Percentiles rank a stretch among this genome's conserved stretches.
phyloP scores from a whole-genome alignment of 1,284 basidiomycete species.

The Paramarasmius palmivorus region DNA sequence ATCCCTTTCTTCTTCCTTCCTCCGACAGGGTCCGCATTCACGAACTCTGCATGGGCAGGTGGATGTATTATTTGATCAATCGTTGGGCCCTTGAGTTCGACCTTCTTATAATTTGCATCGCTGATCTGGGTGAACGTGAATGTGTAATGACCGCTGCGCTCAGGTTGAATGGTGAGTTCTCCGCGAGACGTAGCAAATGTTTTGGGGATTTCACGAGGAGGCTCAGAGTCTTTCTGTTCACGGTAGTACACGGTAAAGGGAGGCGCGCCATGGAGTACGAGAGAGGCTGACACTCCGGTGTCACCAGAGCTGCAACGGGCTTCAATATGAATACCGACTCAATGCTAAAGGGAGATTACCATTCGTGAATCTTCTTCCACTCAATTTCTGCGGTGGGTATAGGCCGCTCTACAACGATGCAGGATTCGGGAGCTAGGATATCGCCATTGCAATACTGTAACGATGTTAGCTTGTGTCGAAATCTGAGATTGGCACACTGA shows the following conservation, averaged over 20 bases:
- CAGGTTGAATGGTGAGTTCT: slow-evolving; percentile 86
- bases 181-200: slow-evolving; percentile 75
- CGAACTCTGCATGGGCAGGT: slow-evolving; percentile 78
- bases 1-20: slow-evolving; percentile 53
- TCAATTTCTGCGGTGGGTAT: slow-evolving; percentile 81
- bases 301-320: slow-evolving; percentile 79
- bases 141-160: slow-evolving; percentile 86
- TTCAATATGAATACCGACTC: slow-evolving; percentile 8
- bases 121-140: slow-evolving; percentile 83
- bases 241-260: slow-evolving; percentile 87
- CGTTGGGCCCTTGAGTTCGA: slow-evolving; percentile 69
- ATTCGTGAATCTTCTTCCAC: slow-evolving; percentile 91
- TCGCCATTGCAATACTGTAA: slow-evolving; percentile 72
- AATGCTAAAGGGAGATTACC: slow-evolving; percentile 42
- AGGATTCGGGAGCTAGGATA: slow-evolving; percentile 79
- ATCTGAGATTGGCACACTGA: slow-evolving; percentile 24
- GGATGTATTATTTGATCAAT: slow-evolving; percentile 90
- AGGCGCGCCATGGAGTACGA: slow-evolving; percentile 86
- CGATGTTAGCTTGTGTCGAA: slow-evolving; percentile 3
- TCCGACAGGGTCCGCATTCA: slow-evolving; percentile 34
- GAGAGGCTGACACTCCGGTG: slow-evolving; percentile 86
- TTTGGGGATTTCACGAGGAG: slow-evolving; percentile 55
- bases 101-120: slow-evolving; percentile 82
- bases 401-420: slow-evolving; percentile 74
- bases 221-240: slow-evolving; percentile 71